Conservation (phyloP, 2,329 filamentous ascomycete species). For the Onygena corvina region DNA sequence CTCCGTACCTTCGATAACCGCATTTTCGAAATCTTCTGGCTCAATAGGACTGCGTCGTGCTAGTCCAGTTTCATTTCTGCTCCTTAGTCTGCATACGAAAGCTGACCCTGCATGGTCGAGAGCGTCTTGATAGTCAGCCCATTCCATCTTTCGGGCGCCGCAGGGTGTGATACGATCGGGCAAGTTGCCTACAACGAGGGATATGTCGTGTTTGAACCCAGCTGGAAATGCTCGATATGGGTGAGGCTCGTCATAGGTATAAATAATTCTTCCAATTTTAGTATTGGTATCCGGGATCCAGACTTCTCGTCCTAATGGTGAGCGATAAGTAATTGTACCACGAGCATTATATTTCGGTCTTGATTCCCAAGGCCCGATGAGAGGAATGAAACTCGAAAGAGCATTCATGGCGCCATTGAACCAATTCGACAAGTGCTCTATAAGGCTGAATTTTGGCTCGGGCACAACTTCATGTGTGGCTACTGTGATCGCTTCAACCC, state of each 20-base stretch:
- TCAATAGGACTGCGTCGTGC: not conserved
- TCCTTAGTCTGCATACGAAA: not conserved
- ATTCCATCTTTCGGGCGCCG: not conserved
- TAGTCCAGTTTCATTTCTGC: not conserved
- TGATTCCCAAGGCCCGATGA: not conserved
- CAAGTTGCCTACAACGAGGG: not conserved
- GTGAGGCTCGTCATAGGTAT: slow-evolving; percentile 2
- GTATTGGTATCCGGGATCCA: not conserved
- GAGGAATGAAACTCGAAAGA: not conserved
- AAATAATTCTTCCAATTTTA: not conserved
- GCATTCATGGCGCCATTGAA: not conserved
- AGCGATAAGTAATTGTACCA: not conserved
- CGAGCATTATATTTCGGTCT: not conserved
- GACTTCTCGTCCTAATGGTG: not conserved
- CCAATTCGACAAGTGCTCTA: not conserved
- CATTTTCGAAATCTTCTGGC: not conserved
- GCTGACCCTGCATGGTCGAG: not conserved
- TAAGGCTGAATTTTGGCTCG: not conserved
- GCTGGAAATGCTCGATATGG: not conserved
- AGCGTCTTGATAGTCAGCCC: not conserved
- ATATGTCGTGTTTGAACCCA: slow-evolving; percentile 2
- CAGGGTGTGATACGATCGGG: not conserved
- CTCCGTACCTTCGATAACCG: slow-evolving; percentile 7
- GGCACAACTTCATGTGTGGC: slow-evolving; percentile 4
- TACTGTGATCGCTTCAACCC: slow-evolving; percentile 7